Base-by-base conservation (phyloP, 768 basidiomycete species). In the Hydnum rufescens region DNA sequence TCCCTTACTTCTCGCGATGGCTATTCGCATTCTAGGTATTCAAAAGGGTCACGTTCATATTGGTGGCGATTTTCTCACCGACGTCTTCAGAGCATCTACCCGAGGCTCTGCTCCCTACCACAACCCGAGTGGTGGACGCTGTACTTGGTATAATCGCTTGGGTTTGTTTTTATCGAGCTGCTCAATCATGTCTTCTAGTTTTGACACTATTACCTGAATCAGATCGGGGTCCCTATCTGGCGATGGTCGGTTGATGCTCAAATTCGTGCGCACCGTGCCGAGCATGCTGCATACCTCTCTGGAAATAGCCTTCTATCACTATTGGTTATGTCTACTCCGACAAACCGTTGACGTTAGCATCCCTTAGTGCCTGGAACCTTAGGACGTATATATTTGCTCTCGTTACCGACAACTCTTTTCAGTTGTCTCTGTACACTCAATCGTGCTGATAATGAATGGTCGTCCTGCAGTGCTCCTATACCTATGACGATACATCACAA, bases 41-140 rank as follows among this genome's bases (percentile, higher is more conserved):
- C 70, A 76, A 58, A 73, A 68, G 22, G 80, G 79, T 25, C 66
- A 83, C 3, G 76, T 73, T 52, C 82, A 90, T 55, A 87, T 89
- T 53, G 77, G 81, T 0, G 75, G 72, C 23, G 80, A 88, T 58
- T 64, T 85, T 28, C 72, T 80, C 31, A 76, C 78, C 2, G 65
- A 70, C 49, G 55, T 88, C 19, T 81, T 92, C 63, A 71, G 81
- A 22, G 71, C 78, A 4, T 76, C 73, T 4, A 77, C 80, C 0
- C 70, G 77, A 19, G 85, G 82, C 0, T 65, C 74, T 28, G 67
- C 77, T 0, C 80, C 80, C 1, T 65, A 71, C 6, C 75, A 76
- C 55, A 78, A 74, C 60, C 61, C 68, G 53, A 57, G 84, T n/a
- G n/a, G 42, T 76, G 42, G 88, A 90, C 53, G 55, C 61, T 13